A percentile compares a stretch with the other conserved stretches of the same genome.
Conservation (phyloP, 495 filamentous ascomycete species). For the Hypoxylon trugodes region DNA sequence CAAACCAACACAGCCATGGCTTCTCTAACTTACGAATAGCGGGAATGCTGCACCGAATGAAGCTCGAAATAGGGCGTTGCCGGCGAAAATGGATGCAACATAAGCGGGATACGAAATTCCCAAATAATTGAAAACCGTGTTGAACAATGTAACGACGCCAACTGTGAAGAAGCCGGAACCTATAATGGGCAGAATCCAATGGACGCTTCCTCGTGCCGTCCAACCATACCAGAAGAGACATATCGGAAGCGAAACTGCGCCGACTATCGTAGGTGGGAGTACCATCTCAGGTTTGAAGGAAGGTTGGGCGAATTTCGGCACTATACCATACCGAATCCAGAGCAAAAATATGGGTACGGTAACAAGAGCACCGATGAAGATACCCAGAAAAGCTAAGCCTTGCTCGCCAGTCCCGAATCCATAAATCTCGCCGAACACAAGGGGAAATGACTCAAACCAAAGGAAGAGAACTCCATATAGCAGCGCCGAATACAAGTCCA, state of each 20-base stretch:
- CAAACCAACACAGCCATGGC: not conserved
- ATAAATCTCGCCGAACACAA: slow-evolving; percentile 76
- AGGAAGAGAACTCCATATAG: slow-evolving; percentile 81
- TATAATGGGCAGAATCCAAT: slow-evolving; percentile 58
- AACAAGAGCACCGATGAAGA: slow-evolving; percentile 34
- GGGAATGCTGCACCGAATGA: slow-evolving; percentile 57
- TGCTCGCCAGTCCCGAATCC: slow-evolving; percentile 55
- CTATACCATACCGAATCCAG: slow-evolving; percentile 24
- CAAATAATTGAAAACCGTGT: slow-evolving; percentile 55
- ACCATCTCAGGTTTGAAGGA: slow-evolving; percentile 39
- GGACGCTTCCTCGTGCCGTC: slow-evolving; percentile 50
- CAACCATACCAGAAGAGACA: slow-evolving; percentile 63
- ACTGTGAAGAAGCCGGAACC: slow-evolving; percentile 62
- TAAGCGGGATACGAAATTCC: slow-evolving; percentile 50
- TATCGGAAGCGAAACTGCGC: slow-evolving; percentile 50
- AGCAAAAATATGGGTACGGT: slow-evolving; percentile 45
- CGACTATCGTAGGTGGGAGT: slow-evolving; percentile 48
- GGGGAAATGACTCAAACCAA: slow-evolving; percentile 81
- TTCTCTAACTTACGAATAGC: slow-evolving; percentile 48
- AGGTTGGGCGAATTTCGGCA: slow-evolving; percentile 10
- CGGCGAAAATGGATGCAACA: slow-evolving; percentile 58
- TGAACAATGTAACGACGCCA: slow-evolving; percentile 65
- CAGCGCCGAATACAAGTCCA: slow-evolving; percentile 67
- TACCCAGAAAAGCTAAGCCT: slow-evolving; percentile 48
- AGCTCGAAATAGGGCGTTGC: slow-evolving; percentile 55